Evolutionary conservation across 768 basidiomycete genomes (phyloP).

Genomic region (Trametes sanguinea): DNA sequence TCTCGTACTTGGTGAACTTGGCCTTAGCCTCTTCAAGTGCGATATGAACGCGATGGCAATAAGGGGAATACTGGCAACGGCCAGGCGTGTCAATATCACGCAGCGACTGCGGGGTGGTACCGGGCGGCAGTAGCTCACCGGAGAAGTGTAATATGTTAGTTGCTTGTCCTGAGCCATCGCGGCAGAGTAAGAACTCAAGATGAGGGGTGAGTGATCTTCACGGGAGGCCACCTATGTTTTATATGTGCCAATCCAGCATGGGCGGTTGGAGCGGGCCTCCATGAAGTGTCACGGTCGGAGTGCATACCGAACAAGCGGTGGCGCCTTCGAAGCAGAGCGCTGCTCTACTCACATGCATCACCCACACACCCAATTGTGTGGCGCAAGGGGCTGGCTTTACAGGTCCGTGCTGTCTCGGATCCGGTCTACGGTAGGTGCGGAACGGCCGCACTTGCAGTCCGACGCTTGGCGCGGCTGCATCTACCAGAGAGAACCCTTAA

Average conservation of each 20-base stretch:
- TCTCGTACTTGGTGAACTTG: slow-evolving; percentile 51
- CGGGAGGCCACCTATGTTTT: slow-evolving; percentile 4
- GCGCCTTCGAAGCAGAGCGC: slow-evolving; percentile 4
- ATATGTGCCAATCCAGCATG: slow-evolving; percentile 3
- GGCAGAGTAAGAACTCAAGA: background rate
- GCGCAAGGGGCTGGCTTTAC: slow-evolving; percentile 1
- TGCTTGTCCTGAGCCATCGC: slow-evolving; percentile 9
- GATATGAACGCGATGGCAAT: slow-evolving; percentile 50
- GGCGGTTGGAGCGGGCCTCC: slow-evolving; percentile 2
- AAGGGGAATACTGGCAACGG: background rate
- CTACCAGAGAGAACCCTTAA: background rate
- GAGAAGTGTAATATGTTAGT: slow-evolving; percentile 19
- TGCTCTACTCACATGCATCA: slow-evolving; percentile 5
- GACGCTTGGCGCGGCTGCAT: slow-evolving; percentile 8
- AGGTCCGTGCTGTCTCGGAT: slow-evolving; percentile 10
- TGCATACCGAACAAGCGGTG: slow-evolving; percentile 2
- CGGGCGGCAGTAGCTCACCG: background rate
- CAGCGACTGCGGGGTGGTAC: no score
- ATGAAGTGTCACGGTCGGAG: background rate
- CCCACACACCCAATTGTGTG: background rate
- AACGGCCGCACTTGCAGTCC: background rate
- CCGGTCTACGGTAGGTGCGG: slow-evolving; percentile 5
- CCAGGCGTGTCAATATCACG: background rate
- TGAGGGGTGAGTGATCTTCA: background rate
- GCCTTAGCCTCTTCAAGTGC: slow-evolving; percentile 60